Evolutionary conservation across 2,329 filamentous ascomycete species (phyloP), one percentile per base, ranked within the genome.

Genomic region (Cercospora sp.): DNA sequence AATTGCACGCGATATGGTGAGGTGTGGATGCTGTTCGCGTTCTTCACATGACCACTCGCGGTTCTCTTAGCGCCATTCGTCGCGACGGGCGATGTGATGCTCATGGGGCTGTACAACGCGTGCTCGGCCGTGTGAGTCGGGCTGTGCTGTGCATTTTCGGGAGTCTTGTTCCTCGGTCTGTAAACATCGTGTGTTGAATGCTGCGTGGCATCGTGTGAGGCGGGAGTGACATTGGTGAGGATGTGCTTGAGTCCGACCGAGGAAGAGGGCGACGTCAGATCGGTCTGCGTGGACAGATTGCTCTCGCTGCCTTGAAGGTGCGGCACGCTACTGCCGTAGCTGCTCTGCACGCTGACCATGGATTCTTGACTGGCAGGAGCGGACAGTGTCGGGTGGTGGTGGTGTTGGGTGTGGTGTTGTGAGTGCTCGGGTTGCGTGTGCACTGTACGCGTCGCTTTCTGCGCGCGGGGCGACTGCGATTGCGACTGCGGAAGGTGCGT

Each of bases 41-140:
- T 76, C 80, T 93, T 96, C 66, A 93, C 84, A 60, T 87, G 83
- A 51, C 92, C 93, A 75, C 91, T 90, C 36, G 91, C 91, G 74
- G 88, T 94, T 72, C 93, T 86, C 81, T 96, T 96, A 69, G 88
- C 87, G 18, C 86, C 84, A 72, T 76, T 84, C 36, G 73, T 76
- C 69, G 68, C 65, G n/a, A 72, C 77, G 53, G 76, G 81, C 67
- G 77, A 81, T n/a, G 78, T 77, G n/a, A 80, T 70, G 62, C 77
- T 76, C 78, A 81, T 79, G 67, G 81, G 78, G 70, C 80, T 81
- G 51, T 77, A 73, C 55, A 75, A 60, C 5, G 71, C 69, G 55
- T 68, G 67, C 5, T 73, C 65, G 72, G 75, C 60, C 71, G 73
- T 57, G 16, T 63, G 48, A 5, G 72, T 66, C 16, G 72, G 72